These are phyloP conservation scores for Escallonia rubra DNA, from an alignment of 129 eudicot genomes.

Conservation along the genomic window DNA sequence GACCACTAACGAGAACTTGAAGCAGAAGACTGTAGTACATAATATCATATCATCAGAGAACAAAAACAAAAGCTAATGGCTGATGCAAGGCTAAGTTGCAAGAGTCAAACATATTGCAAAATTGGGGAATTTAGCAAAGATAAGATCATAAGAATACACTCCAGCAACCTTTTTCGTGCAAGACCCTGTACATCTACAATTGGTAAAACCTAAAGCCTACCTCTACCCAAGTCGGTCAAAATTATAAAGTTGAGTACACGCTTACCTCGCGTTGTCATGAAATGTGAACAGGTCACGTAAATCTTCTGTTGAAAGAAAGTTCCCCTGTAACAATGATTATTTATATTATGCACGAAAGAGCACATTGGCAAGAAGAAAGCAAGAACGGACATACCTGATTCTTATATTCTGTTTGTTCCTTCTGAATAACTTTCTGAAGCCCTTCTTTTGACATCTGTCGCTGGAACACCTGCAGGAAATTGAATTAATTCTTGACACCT, in stretches of 20 bases:
- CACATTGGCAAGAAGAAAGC: constrained; percentile 8
- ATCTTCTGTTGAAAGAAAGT: constrained; percentile 45
- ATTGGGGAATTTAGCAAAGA: background rate
- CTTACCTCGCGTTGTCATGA: constrained; percentile 62
- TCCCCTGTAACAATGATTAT: constrained; percentile 37
- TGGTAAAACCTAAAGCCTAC: background rate
- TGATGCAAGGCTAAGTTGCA: background rate
- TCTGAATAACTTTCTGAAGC: constrained; percentile 49
- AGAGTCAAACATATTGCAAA: background rate
- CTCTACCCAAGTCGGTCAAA: background rate
- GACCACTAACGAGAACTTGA: background rate
- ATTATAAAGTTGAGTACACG: background rate
- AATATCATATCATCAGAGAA: background rate
- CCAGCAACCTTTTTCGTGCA: background rate
- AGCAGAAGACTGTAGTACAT: background rate
- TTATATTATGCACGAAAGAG: constrained; percentile 9
- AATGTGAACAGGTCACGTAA: constrained; percentile 83
- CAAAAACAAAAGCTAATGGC: background rate
- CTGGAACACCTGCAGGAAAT: constrained; percentile 45
- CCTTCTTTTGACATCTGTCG: constrained; percentile 71
- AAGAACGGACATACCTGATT: constrained; percentile 29
- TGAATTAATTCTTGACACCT: constrained; percentile 12
- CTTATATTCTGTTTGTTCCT: constrained; percentile 51
- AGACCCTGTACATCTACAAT: background rate
- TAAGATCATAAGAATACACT: background rate